Evolutionary conservation across 768 basidiomycete genomes (phyloP).

Genomic region (Mycena metata): DNA sequence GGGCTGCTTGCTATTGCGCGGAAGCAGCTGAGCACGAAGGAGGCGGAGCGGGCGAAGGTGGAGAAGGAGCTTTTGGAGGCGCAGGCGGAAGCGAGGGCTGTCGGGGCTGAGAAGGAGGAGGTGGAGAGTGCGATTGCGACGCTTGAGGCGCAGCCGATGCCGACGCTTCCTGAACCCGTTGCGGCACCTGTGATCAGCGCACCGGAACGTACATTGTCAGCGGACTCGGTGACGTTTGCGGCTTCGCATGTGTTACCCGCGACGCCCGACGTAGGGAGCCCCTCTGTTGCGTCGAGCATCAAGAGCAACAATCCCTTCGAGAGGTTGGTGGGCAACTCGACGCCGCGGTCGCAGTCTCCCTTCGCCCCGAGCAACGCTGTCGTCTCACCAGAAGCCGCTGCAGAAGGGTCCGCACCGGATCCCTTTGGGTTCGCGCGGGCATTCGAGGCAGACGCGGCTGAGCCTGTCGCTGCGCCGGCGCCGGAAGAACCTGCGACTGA

Average conservation of each 20-base stretch:
- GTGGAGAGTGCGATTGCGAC: slow-evolving; percentile 65
- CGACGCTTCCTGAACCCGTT: slow-evolving; percentile 30
- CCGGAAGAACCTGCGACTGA: slow-evolving; percentile 14
- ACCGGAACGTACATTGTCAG: slow-evolving; percentile 54
- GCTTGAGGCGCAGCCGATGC: slow-evolving; percentile 39
- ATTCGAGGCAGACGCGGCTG: slow-evolving; percentile 39
- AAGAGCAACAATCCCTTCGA: slow-evolving; percentile 97
- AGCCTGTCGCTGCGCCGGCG: slow-evolving; percentile 11
- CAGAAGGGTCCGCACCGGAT: slow-evolving; percentile 45
- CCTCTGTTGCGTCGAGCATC: slow-evolving; percentile 57
- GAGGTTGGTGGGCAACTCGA: slow-evolving; percentile 64
- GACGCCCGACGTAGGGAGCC: slow-evolving; percentile 73
- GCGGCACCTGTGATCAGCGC: slow-evolving; percentile 26
- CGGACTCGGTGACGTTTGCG: slow-evolving; percentile 69
- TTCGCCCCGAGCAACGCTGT: slow-evolving; percentile 64
- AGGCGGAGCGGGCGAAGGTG: slow-evolving; percentile 77
- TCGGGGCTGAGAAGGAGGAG: slow-evolving; percentile 68
- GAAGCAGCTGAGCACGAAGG: slow-evolving; percentile 91
- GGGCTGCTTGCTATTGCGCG: slow-evolving; percentile 94
- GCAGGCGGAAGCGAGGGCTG: slow-evolving; percentile 62
- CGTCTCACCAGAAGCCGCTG: slow-evolving; percentile 53
- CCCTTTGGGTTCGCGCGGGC: slow-evolving; percentile 44
- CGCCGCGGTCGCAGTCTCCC: slow-evolving; percentile 70
- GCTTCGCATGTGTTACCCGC: slow-evolving; percentile 79
- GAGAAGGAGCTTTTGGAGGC: slow-evolving; percentile 83